phyloP scores from a whole-genome alignment of 2,329 filamentous ascomycete species.

The Diplodia scrobiculata region DNA sequence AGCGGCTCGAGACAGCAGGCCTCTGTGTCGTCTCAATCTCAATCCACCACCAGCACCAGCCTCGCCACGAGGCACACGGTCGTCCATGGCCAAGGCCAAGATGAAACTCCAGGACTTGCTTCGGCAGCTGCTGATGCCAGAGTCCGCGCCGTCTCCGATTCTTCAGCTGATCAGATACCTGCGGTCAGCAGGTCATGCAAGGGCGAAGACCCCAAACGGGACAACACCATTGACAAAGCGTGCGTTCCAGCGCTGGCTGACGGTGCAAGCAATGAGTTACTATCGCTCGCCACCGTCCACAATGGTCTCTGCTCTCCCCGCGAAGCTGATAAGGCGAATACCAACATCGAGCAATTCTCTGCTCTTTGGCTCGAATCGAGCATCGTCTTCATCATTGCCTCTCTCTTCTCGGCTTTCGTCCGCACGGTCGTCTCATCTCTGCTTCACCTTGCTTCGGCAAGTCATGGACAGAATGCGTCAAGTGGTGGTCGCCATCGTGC shows the following conservation, averaged over 20 bases:
- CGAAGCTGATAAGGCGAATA: neutral
- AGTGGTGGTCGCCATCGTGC: neutral
- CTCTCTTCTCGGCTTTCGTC: conserved; percentile 1
- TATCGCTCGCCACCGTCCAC: neutral
- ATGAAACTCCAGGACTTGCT: neutral
- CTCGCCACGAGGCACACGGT: neutral
- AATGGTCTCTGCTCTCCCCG: neutral
- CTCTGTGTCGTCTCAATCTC: neutral
- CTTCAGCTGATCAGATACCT: neutral
- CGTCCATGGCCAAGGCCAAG: no score
- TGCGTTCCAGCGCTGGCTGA: neutral
- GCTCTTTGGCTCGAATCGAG: no score
- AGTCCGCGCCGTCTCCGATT: neutral
- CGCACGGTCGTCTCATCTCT: neutral
- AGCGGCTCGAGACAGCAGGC: neutral
- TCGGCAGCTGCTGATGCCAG: neutral
- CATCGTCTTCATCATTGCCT: neutral
- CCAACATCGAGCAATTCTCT: neutral
- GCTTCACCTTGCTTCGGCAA: no score
- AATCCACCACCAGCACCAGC: neutral
- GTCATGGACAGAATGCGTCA: neutral
- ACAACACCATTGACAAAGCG: no score
- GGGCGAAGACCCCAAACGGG: neutral
- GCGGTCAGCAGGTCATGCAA: conserved; percentile 1
- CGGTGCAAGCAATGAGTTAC: neutral